Base-by-base conservation (phyloP, 305 asterid genomes). In the Andrographis paniculata region DNA sequence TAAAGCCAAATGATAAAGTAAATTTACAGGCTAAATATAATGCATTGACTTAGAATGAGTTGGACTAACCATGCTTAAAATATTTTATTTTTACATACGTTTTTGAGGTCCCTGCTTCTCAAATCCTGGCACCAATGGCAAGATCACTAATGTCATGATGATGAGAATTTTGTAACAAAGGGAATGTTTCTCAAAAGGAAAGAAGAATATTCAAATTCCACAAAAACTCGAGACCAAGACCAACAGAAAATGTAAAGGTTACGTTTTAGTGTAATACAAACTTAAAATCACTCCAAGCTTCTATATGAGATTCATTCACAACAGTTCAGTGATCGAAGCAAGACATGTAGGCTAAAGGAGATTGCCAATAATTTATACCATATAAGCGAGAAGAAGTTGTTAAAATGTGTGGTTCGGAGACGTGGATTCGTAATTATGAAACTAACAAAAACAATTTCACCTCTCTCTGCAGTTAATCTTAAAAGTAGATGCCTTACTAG, bases 401-500 rank as follows among this genome's bases (percentile, higher is more conserved):
- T 5, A 9, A 9, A 33, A 2, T 33, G 33, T 27, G 9, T 5
- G 33, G n/a, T n/a, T n/a, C n/a, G n/a, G n/a, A n/a, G n/a, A n/a
- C n/a, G n/a, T n/a, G n/a, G n/a, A n/a, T 27, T 5, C 33, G 45
- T 33, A 46, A 39, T 35, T 15, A 11, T 42, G 14, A 30, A 54
- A 39, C 7, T 22, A 49, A 44, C 24, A 11, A 46, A 31, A 20
- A 42, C 39, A 45, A 53, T 53, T 17, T 39, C 18, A 52, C 54
- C 18, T n/a, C 45, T 50, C 42, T 33, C 37, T 14, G 28, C 50
- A 17, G 60, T 63, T 50, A 37, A 38, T 47, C 42, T 35, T 59
- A 42, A n/a, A n/a, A n/a, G n/a, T 28, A 50, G 47, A 42, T 45
- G 40, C 64, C 55, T 53, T 41, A 43, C 23, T 38, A 45, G 33